Base-by-base conservation (phyloP, 768 basidiomycete genomes). In the Leccinum variicolor region DNA sequence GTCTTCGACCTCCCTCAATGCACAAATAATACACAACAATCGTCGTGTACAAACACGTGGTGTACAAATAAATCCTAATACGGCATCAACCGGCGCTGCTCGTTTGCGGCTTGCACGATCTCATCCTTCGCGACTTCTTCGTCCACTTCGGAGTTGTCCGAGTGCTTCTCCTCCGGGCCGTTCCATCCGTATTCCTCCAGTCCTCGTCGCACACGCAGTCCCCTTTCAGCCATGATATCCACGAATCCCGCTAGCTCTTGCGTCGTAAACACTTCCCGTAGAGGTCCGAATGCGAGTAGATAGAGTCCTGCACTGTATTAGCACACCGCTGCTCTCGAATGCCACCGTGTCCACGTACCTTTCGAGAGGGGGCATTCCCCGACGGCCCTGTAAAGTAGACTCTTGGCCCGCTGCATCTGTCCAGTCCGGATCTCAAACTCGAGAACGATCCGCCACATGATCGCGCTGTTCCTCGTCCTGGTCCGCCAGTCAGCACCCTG, bases 181-280 rank as follows among this genome's bases (percentile, higher is more conserved):
- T 52, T 55, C 53, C 56, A 55, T 28, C 62, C 56, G 23, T 74
- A 75, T 36, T 77, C 79, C 13, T 91, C 88, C 63, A 92, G 58
- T 0, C 81, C 85, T 50, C 73, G 69, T 46, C 86, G 77, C 68
- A 89, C 72, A 48, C 91, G 81, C 23, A 93, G 64, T 4, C 85
- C 86, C 39, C 88, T 74, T 68, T 92, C 91, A 6, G 79, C 86
- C 91, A 93, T 93, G 4, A 81, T 81, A 55, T 90, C 89, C 50
- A 77, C 85, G 53, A 87, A 78, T 21, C 67, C 76, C 52, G 77
- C 78, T 61, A 93, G 75, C 69, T 93, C 90, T 15, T 74, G 72
- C 17, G 72, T 62, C 50, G 73, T 78, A 69, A 92, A 92, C 50
- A 80, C 84, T 3, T 74, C 68, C 28, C 90, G 81, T 55, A 93